A percentile compares a stretch with the other conserved stretches of the same genome.
Conservation (phyloP, 2,329 filamentous ascomycete genomes). For the Dryadomyces sulphureus region DNA sequence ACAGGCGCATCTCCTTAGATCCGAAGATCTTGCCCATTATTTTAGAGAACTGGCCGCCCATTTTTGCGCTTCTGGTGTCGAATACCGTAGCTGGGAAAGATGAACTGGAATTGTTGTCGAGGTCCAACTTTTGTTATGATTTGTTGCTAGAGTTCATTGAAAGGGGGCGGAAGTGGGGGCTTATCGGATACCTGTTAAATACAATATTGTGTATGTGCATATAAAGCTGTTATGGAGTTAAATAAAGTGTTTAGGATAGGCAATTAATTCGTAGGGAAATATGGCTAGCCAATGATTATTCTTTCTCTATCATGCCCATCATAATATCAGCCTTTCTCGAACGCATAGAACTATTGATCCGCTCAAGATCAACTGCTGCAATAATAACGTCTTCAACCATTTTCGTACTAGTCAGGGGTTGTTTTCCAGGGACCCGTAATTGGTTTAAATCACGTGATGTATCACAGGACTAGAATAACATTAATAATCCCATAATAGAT, state of each 20-base stretch:
- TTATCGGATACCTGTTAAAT: background rate
- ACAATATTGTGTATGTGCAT: background rate
- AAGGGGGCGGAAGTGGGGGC: conserved; percentile 1
- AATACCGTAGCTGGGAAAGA: background rate
- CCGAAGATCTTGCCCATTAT: conserved; percentile 98
- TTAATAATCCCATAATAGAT: background rate
- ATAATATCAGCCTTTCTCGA: background rate
- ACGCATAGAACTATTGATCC: background rate
- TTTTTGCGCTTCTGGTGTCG: conserved; percentile 27
- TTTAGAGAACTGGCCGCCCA: conserved; percentile 90
- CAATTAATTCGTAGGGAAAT: background rate
- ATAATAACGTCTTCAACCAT: background rate
- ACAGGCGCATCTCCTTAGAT: conserved; percentile 95
- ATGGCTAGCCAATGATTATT: background rate
- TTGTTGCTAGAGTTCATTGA: conserved; percentile 1
- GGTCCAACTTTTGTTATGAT: conserved; percentile 1
- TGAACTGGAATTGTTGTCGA: background rate
- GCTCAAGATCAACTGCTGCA: background rate
- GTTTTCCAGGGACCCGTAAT: background rate
- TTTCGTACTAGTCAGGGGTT: conserved; percentile 3
- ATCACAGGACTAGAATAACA: background rate
- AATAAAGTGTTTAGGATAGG: background rate
- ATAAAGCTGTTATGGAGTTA: background rate
- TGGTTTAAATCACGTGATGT: background rate
- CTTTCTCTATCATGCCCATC: background rate